These are phyloP conservation scores for Taiozyma sp. DNA, from an alignment of 1,139 yeast genomes.

Conservation along the genomic window DNA sequence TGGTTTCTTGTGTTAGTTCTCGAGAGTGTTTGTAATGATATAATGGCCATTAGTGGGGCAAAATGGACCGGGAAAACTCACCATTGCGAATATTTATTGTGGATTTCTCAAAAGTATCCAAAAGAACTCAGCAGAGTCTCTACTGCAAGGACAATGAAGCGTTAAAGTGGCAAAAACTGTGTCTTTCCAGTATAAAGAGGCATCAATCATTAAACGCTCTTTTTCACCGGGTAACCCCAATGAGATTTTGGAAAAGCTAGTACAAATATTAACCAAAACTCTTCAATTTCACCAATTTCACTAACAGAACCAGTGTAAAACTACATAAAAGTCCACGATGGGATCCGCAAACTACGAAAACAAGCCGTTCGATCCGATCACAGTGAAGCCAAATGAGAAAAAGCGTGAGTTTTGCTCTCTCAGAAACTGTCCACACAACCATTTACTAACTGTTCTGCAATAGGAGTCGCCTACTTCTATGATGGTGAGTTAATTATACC, in stretches of 20 bases:
- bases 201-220: too few species aligned
- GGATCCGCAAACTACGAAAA: constrained; percentile 22
- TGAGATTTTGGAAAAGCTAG: too few species aligned
- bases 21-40: background rate
- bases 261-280: too few species aligned
- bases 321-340: constrained; percentile 2
- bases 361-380: constrained; percentile 56
- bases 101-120: too few species aligned
- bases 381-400: constrained; percentile 51
- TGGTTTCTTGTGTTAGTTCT: background rate
- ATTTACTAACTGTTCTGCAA: background rate
- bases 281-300: too few species aligned
- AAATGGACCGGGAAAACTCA: background rate
- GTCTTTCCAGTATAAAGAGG: too few species aligned
- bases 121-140: too few species aligned
- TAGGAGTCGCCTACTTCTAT: constrained; percentile 58
- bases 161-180: too few species aligned
- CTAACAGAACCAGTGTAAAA: too few species aligned
- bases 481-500: constrained; percentile 30
- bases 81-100: background rate
- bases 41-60: background rate
- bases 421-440: background rate
- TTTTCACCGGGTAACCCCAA: too few species aligned
- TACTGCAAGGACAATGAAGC: too few species aligned
- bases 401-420: constrained; percentile 36